Evolutionary conservation across 805 yeast genomes (phyloP).

Genomic region (Pichia nakasei): DNA sequence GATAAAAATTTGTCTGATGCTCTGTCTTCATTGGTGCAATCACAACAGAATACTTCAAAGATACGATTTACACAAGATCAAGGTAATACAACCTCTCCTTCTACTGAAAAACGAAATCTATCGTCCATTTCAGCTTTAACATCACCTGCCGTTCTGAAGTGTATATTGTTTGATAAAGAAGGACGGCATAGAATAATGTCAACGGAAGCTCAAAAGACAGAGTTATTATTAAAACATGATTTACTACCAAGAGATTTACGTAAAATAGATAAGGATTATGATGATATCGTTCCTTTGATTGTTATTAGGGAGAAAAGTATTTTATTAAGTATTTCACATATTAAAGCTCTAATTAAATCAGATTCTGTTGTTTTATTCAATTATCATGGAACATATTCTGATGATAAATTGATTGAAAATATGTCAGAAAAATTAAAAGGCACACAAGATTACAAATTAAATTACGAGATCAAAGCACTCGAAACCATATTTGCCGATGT

Average conservation of each 20-base stretch:
- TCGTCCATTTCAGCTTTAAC: not conserved
- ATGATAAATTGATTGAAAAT: conserved; percentile 35
- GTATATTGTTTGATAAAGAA: conserved; percentile 39
- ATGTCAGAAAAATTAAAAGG: conserved; percentile 31
- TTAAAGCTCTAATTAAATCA: conserved; percentile 44
- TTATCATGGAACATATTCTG: conserved; percentile 37
- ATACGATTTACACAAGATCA: too few relatives aligned
- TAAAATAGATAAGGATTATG: conserved; percentile 38
- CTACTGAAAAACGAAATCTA: not conserved
- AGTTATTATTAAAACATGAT: conserved; percentile 36
- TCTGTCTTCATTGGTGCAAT: conserved; percentile 5
- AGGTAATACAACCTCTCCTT: too few relatives aligned
- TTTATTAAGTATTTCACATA: conserved; percentile 38
- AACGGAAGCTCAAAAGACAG: conserved; percentile 34
- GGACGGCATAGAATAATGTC: conserved; percentile 40
- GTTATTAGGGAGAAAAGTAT: conserved; percentile 40
- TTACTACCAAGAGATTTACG: conserved; percentile 45
- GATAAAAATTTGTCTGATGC: not conserved
- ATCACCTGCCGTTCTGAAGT: conserved; percentile 23
- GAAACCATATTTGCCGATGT: conserved; percentile 82
- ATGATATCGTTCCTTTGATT: conserved; percentile 50
- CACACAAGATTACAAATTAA: conserved; percentile 34
- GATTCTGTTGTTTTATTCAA: conserved; percentile 44
- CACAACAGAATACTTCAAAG: conserved; percentile 5
- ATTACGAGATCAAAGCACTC: conserved; percentile 85